These are phyloP conservation scores for Xylaria sp. DNA, from an alignment of 2,329 filamentous ascomycete species.

Conservation along the genomic window DNA sequence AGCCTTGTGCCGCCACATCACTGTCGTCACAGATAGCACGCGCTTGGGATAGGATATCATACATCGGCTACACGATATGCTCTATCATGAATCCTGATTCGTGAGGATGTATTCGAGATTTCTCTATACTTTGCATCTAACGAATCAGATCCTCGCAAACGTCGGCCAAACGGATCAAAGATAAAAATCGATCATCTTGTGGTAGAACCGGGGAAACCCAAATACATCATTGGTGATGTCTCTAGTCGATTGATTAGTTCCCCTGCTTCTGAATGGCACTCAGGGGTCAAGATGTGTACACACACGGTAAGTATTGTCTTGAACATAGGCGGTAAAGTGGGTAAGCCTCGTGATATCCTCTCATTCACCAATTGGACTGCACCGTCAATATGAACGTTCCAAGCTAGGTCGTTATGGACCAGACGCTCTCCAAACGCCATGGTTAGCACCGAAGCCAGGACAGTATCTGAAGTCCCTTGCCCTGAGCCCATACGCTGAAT, in stretches of 20 bases:
- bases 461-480: conserved; percentile 28
- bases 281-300: not conserved
- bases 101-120: not conserved
- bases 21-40: not conserved
- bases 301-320: conserved; percentile 14
- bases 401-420: conserved; percentile 23
- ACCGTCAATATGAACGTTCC: conserved; percentile 34
- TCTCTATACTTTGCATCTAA: not conserved
- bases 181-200: not conserved
- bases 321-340: conserved; percentile 11
- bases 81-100: conserved; percentile 1
- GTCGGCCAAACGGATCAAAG: not conserved
- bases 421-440: conserved; percentile 37
- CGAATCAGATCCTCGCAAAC: conserved; percentile 1
- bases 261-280: not conserved
- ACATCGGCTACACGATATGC: conserved; percentile 1
- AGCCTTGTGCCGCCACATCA: conserved; percentile 7
- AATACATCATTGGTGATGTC: conserved; percentile 25
- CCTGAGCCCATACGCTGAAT: conserved; percentile 30
- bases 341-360: conserved; percentile 10
- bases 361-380: conserved; percentile 26
- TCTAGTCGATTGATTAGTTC: conserved; percentile 8
- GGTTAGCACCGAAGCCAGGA: conserved; percentile 34
- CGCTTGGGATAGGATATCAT: conserved; percentile 2
- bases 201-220: conserved; percentile 26